Evolutionary conservation across 495 filamentous ascomycete genomes (phyloP).

Genomic region (Cenococcum geophilum): DNA sequence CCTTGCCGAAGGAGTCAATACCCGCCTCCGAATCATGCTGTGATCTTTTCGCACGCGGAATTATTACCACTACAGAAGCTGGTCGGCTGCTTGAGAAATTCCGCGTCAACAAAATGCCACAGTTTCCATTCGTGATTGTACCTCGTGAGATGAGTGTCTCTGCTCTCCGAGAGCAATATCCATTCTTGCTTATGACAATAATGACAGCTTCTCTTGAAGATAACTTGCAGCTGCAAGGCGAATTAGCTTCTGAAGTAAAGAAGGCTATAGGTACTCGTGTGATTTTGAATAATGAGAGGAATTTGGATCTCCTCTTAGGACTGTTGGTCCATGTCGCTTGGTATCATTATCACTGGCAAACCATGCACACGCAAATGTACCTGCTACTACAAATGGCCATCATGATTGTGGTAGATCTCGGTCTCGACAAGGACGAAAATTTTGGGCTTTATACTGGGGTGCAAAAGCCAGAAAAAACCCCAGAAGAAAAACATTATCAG

Average conservation of each 20-base stretch:
- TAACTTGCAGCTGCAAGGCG: background rate
- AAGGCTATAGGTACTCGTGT: background rate
- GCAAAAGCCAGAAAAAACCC: background rate
- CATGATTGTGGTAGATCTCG: background rate
- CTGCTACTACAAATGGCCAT: conserved; percentile 1
- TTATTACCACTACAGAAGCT: background rate
- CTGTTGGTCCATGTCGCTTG: background rate
- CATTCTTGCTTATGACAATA: conserved; percentile 2
- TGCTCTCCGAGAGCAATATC: background rate
- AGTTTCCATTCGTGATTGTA: conserved; percentile 3
- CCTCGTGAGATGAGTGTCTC: background rate
- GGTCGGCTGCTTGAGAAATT: background rate
- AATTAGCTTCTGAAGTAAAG: background rate
- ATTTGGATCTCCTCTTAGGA: background rate
- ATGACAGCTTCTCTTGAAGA: background rate
- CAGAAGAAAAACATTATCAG: background rate
- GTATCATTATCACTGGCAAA: conserved; percentile 4
- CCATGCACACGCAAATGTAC: background rate
- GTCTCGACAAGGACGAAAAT: background rate
- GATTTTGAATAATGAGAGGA: conserved; percentile 3
- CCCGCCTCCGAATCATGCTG: background rate
- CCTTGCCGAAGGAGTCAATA: background rate
- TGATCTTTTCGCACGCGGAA: background rate
- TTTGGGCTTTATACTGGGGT: background rate
- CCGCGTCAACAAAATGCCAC: background rate